Base-by-base conservation (phyloP, 2,329 filamentous ascomycete genomes). In the Aspergillus sp. region DNA sequence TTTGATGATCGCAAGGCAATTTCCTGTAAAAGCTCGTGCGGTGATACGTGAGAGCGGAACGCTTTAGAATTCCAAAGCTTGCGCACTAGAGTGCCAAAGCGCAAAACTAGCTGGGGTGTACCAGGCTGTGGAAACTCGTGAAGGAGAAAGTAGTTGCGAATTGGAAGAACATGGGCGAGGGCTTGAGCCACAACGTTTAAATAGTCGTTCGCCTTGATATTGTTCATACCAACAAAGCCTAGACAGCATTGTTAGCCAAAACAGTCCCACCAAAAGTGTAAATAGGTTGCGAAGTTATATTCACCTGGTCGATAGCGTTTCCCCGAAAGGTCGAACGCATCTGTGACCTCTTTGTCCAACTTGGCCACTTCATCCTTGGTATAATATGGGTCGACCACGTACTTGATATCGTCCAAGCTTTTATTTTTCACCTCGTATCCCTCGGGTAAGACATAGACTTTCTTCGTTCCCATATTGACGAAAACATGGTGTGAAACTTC, bases 161-260 rank as follows among this genome's bases (percentile, higher is more conserved):
- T 80, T 4, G 95, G 93, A 18, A 87, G 81, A 24, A 98, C 91
- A 74, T 99, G 95, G 3, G 93, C 88, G 38, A 99, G 83, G 6
- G 93, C 89, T 74, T 99, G 95, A 48, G 96, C 89, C 3, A 97
- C 85, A 24, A 96, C 93, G 71, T 99, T 99, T 70, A 98, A 84
- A 78, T 99, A 99, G 79, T 99, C 95, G 77, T 99, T 99, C 57
- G 95, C 91, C 76, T 99, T 99, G 82, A 99, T 97, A 77, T 99
- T 99, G 82, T 99, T 99, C 90, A 99, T 96, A 64, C 95, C 95
- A 60, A 99, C 91, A 72, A 93, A 99, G 5, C 95, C 78, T 78
- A 53, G 7, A 39, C 22, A 50, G 34, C n/a, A 20, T 18, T 22
- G 17, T 15, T 15, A 44, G 24, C 47, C 36, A 57, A 24, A 30